Evolutionary conservation across 139 green algal genomes (phyloP), one percentile per base, ranked within the genome.

Genomic region (Picochlorum costavermella): DNA sequence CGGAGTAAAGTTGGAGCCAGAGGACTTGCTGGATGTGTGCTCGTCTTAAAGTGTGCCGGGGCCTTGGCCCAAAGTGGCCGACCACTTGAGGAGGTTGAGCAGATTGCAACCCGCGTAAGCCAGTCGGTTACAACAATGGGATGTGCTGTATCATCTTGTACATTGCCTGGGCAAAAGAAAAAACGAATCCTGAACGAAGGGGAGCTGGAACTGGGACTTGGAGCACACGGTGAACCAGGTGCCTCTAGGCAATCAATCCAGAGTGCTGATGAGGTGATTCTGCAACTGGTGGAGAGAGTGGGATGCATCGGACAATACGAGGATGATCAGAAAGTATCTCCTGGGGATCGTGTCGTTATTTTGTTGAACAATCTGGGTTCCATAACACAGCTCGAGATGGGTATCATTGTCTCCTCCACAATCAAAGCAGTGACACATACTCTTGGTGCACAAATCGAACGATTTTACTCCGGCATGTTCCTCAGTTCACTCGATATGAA

Each of bases 11-110:
- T 81, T 3, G 88, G 87, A 0, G 65, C 85, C 5, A 63, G 91
- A 3, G 92, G 92, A n/a, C 75, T 98, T 16, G 88, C 87, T 12
- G 92, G 86, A 36, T 90, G 82, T 0, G 62, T 90, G 3, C 67
- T 96, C 13, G 88, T 95, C 2, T 75, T 89, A 69, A 98, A 98
- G 84, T 76, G 86, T n/a, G 87, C 86, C 9, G 87, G 90, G 2
- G 87, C 87, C 11, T 75, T 76, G 2, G 87, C 77, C 23, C 61
- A 65, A 3, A 85, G 89, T 2, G 12, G 20, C 20, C 20, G 23
- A 6, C 55, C 40, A 23, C 73, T 95, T 20, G 56, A 56, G 1
- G 75, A 82, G 9, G 86, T 96, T 31, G 45, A 51, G 13, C 67
- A 37, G 4, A 73, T 66, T 17, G 89, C 84, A 0, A 25, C 58